Evolutionary conservation across 352 stramenopile genomes (phyloP).

Genomic region (Hyaloperonospora brassicae): DNA sequence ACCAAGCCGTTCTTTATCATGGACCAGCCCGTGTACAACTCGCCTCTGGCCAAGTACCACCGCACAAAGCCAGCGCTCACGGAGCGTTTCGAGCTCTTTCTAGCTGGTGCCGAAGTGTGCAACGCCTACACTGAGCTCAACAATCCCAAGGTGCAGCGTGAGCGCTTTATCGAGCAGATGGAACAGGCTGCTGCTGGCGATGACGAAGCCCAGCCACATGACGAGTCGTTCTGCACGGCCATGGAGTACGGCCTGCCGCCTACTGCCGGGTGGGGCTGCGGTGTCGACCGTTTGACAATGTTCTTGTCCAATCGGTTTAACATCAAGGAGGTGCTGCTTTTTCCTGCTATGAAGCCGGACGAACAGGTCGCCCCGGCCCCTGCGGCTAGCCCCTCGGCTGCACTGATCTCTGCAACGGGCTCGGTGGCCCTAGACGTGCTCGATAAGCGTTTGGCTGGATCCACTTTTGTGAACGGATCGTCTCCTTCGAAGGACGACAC

Average conservation of each 20-base stretch:
- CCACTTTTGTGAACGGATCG: constrained; percentile 63
- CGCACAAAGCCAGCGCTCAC: constrained; percentile 87
- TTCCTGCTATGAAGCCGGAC: constrained; percentile 99
- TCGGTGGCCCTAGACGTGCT: constrained; percentile 55
- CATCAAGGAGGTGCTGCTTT: constrained; percentile 98
- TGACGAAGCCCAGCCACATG: constrained; percentile 85
- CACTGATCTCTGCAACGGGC: constrained; percentile 25
- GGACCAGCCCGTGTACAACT: constrained; percentile 97
- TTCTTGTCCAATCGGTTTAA: constrained; percentile 91
- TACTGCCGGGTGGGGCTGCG: constrained; percentile 95
- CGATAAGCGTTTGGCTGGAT: constrained; percentile 47
- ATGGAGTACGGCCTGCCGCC: constrained; percentile 97
- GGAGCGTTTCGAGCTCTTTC: constrained; percentile 98
- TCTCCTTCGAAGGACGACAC: constrained; percentile 68
- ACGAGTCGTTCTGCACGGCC: constrained; percentile 91
- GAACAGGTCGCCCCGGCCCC: constrained; percentile 36
- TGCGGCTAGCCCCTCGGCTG: constrained; percentile 11
- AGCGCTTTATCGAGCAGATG: constrained; percentile 80
- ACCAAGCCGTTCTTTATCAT: constrained; percentile 98
- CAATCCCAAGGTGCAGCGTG: constrained; percentile 88
- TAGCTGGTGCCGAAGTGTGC: constrained; percentile 92
- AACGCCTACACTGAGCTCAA: constrained; percentile 99
- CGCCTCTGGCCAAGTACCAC: constrained; percentile 96
- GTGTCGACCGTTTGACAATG: constrained; percentile 97
- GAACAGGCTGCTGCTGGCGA: constrained; percentile 71